These are phyloP conservation scores for Scheffersomyces segobiensis DNA, from an alignment of 1,139 yeast genomes.

Conservation along the genomic window DNA sequence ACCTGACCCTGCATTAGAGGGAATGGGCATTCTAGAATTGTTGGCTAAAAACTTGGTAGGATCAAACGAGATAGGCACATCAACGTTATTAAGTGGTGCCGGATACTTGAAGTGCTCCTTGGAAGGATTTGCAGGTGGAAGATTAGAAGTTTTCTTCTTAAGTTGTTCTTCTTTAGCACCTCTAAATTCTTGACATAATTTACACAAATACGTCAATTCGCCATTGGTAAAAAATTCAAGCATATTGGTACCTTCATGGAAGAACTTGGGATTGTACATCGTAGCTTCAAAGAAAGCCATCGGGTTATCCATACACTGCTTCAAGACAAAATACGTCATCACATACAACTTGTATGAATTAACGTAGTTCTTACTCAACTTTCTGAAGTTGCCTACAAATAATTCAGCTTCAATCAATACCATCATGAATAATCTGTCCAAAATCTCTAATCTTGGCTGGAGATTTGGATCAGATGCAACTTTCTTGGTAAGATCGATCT, in stretches of 20 bases:
- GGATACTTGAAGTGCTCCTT: neutral
- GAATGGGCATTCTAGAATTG: neutral
- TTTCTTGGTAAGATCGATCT: constrained; percentile 32
- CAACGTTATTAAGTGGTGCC: neutral
- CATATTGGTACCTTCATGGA: constrained; percentile 43
- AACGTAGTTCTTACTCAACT: constrained; percentile 38
- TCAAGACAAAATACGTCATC: constrained; percentile 42
- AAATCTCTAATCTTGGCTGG: constrained; percentile 31
- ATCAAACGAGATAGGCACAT: constrained; percentile 43
- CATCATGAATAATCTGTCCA: constrained; percentile 36
- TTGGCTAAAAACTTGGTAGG: constrained; percentile 75
- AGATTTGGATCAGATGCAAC: constrained; percentile 19
- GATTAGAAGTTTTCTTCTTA: constrained; percentile 14
- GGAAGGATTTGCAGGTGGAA: neutral
- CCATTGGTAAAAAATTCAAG: constrained; percentile 38
- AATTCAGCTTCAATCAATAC: constrained; percentile 44
- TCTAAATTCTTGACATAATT: constrained; percentile 43
- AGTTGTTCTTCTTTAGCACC: constrained; percentile 38
- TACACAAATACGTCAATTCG: constrained; percentile 39
- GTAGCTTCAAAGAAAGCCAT: constrained; percentile 38
- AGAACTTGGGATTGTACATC: constrained; percentile 27
- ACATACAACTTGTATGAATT: constrained; percentile 46
- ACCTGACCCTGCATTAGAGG: neutral
- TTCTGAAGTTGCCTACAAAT: constrained; percentile 46
- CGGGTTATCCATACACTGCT: constrained; percentile 47